Evolutionary conservation across 495 filamentous ascomycete genomes (phyloP).

Genomic region (Wilcoxina mikolae): DNA sequence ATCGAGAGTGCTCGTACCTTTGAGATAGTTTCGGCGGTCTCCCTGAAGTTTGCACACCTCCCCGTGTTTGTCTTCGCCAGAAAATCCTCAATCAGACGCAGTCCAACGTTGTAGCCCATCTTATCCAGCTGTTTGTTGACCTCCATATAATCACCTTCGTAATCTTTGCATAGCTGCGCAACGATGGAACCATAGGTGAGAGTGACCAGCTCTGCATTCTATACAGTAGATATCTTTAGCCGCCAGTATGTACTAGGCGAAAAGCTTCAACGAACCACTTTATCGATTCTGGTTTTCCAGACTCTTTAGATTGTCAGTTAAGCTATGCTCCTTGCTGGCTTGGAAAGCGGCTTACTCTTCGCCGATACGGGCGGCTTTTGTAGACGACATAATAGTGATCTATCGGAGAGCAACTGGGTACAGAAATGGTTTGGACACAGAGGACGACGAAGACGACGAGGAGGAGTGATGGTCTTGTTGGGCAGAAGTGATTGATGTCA

Average conservation of each 20-base stretch:
- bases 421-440: too few relatives aligned
- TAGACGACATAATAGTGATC: constrained; percentile 49
- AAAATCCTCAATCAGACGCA: constrained; percentile 94
- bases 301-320: constrained; percentile 45
- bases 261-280: constrained; percentile 33
- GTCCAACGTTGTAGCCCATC: constrained; percentile 97
- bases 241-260: neutral
- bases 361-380: constrained; percentile 80
- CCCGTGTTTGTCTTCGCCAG: constrained; percentile 83
- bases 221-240: neutral
- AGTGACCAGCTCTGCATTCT: constrained; percentile 88
- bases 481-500: too few relatives aligned
- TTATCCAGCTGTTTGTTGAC: constrained; percentile 95
- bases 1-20: constrained; percentile 44
- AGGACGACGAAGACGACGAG: too few relatives aligned
- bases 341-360: constrained; percentile 64
- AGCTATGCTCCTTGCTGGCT: constrained; percentile 2
- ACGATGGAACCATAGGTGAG: constrained; percentile 97
- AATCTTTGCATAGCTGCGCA: constrained; percentile 89
- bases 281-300: constrained; percentile 73
- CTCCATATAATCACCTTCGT: constrained; percentile 78
- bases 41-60: constrained; percentile 79
- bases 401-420: neutral
- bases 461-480: too few relatives aligned
- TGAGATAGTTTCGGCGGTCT: constrained; percentile 91